Base-by-base conservation (phyloP, 306 rosid genomes). In the Alnus rubra region DNA sequence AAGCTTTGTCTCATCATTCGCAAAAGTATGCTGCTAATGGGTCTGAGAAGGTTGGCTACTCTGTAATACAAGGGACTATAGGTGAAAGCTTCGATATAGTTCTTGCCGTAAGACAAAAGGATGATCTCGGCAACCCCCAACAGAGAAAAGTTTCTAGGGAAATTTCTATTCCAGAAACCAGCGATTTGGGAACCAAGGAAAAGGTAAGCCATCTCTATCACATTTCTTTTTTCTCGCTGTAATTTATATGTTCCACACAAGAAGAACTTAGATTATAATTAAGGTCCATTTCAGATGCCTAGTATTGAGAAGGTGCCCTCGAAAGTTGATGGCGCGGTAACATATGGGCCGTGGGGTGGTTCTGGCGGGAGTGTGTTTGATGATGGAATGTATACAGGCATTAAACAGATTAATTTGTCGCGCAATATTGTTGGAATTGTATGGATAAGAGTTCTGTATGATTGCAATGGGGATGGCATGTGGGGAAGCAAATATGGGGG, bases 311-410 rank as follows among this genome's bases (percentile, higher is more conserved):
- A 73, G 75, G 76, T 75, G 68, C 84, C 89, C 3, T 68, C 89
- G 44, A 83, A 53, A 75, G 89, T 81, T 72, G 97, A 91, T 73
- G 91, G 86, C 44, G 80, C 73, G 55, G 88, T 85, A 13, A 87
- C 92, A 71, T 91, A 86, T 77, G 98, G 97, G 9, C 97, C 98
- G 7, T 92, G 94, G 92, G 97, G 98, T 77, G 97, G 98, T 49
- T 39, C 58, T 5, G 91, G 97, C 5, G 97, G 97, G 50, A 54
- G 74, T 59, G 19, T 75, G 30, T 92, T 94, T 58, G 95, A 94
- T 77, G 98, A 94, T 65, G 97, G 98, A 82, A 71, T 76, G 28
- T 89, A 78, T 69, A 74, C 87, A 14, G 99, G 98, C 65, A 69
- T 93, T 23, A 84, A 84, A 71, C 97, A 93, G 79, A 93, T 95